Conservation (phyloP, 768 basidiomycete genomes). For the Cystofilobasidium macerans region DNA sequence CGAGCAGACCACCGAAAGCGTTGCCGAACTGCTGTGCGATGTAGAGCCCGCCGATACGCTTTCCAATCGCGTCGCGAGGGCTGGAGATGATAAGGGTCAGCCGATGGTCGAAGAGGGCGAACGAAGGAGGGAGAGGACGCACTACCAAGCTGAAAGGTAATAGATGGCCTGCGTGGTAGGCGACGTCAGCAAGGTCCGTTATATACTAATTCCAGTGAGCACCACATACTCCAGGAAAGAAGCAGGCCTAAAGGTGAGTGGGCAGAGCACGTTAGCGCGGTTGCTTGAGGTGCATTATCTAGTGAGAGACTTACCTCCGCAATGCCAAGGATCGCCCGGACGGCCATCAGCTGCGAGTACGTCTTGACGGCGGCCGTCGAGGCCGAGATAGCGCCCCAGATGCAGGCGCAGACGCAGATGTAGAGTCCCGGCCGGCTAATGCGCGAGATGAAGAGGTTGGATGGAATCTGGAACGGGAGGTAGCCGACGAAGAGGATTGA, state of each 20-base stretch:
- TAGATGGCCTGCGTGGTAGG: neutral
- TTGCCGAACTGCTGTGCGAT: constrained; percentile 18
- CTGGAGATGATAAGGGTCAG: neutral
- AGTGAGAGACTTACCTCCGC: no score
- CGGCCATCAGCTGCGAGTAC: constrained; percentile 27
- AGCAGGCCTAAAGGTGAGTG: no score
- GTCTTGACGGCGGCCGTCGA: constrained; percentile 29
- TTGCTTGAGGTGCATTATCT: no score
- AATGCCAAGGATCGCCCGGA: constrained; percentile 29
- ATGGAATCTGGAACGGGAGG: constrained; percentile 27
- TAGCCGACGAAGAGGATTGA: constrained; percentile 33
- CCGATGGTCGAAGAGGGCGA: neutral
- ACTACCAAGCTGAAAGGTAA: neutral
- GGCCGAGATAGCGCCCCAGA: constrained; percentile 30
- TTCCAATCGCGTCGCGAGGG: constrained; percentile 31
- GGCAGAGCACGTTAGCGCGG: no score
- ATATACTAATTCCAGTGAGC: no score
- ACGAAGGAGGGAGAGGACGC: neutral
- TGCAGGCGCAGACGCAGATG: constrained; percentile 28
- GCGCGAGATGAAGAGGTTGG: constrained; percentile 22
- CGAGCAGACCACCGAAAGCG: constrained; percentile 16
- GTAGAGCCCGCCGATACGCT: constrained; percentile 23
- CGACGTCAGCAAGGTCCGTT: no score
- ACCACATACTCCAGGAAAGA: no score
- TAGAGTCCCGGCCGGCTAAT: constrained; percentile 21